Conservation (phyloP, 495 filamentous ascomycete genomes). For the Penicillium alfredii region DNA sequence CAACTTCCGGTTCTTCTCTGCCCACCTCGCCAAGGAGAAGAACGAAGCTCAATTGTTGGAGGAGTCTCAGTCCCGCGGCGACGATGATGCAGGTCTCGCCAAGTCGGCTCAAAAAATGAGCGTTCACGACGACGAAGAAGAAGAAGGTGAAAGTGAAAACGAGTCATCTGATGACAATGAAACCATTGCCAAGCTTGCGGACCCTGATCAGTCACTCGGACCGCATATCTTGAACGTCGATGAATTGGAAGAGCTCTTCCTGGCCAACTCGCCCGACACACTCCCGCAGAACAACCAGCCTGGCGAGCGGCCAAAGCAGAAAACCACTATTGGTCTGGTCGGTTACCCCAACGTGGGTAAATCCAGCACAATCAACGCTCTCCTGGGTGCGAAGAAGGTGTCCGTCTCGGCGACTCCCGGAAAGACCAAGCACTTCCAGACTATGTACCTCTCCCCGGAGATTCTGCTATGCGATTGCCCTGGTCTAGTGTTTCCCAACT, state of each 20-base stretch:
- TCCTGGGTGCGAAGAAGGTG: conserved; percentile 96
- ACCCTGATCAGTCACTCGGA: conserved; percentile 36
- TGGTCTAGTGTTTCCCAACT: conserved; percentile 97
- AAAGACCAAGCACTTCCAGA: conserved; percentile 99
- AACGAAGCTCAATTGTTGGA: conserved; percentile 60
- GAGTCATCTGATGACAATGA: conserved; percentile 22
- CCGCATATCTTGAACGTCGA: conserved; percentile 85
- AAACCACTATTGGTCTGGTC: conserved; percentile 86
- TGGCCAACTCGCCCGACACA: conserved; percentile 60
- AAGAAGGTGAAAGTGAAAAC: conserved; percentile 24
- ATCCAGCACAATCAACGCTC: conserved; percentile 96
- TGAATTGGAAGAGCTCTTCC: conserved; percentile 84
- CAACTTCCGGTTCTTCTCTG: conserved; percentile 93
- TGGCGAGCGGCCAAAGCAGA: conserved; percentile 40
- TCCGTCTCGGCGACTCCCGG: conserved; percentile 96
- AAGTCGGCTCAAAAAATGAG: conserved; percentile 34
- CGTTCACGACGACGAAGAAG: conserved; percentile 36
- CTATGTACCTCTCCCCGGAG: conserved; percentile 82
- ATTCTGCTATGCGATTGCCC: conserved; percentile 97
- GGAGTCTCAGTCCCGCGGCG: conserved; percentile 41
- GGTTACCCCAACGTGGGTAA: conserved; percentile 99
- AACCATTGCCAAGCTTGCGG: conserved; percentile 20
- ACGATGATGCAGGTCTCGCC: conserved; percentile 42
- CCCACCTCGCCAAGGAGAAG: conserved; percentile 78
- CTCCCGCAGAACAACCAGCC: conserved; percentile 30